A percentile compares a stretch with the other conserved stretches of the same genome.
Evolutionary conservation across 148 eudicot species (phyloP).

Genomic region (Bassia scoparia): DNA sequence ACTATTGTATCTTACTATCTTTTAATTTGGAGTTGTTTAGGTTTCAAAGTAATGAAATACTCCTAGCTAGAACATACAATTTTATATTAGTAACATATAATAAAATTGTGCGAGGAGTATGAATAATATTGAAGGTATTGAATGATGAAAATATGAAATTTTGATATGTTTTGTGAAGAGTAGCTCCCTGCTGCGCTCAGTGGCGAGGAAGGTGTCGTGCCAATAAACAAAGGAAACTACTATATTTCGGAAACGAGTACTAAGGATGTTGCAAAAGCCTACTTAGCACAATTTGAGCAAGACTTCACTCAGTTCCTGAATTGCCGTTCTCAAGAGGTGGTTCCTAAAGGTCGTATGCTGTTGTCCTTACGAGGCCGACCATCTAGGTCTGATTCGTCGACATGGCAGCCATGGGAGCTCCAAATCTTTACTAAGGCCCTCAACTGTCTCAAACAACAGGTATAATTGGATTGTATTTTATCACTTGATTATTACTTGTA

Average conservation of each 20-base stretch:
- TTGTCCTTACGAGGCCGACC: slow-evolving; percentile 33
- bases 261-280: slow-evolving; percentile 27
- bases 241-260: slow-evolving; percentile 35
- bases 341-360: slow-evolving; percentile 28
- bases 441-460: slow-evolving; percentile 22
- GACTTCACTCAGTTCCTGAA: slow-evolving; percentile 35
- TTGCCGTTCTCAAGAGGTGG: slow-evolving; percentile 37
- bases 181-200: no score
- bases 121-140: no score
- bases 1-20: no score
- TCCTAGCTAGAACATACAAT: no score
- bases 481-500: no score
- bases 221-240: slow-evolving; percentile 39
- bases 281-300: slow-evolving; percentile 32
- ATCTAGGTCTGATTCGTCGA: neutral
- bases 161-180: no score
- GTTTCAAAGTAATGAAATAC: no score
- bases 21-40: no score
- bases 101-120: no score
- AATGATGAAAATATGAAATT: no score
- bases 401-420: slow-evolving; percentile 24
- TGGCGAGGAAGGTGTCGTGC: slow-evolving; percentile 14
- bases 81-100: no score
- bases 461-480: no score
- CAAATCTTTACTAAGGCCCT: slow-evolving; percentile 20